Base-by-base conservation (phyloP, 495 filamentous ascomycete genomes). In the Talaromyces borbonicus region DNA sequence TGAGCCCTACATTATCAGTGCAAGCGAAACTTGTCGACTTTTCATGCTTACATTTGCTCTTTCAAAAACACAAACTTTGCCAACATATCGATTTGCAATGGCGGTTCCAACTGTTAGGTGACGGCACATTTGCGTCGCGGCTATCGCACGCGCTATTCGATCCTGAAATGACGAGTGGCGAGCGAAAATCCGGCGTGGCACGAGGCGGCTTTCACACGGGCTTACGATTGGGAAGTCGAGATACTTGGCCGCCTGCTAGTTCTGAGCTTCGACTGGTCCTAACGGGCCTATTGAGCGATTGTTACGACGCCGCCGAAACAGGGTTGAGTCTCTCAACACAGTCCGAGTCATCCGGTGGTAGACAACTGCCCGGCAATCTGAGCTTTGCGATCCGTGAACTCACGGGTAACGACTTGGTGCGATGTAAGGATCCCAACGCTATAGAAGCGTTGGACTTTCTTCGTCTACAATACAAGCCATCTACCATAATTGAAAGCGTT, bases 361-460 rank as follows among this genome's bases (percentile, higher is more conserved):
- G 71, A 2, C 75, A 83, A 20, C 67, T 95, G 1, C 87, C 89
- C 0, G 88, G 87, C 8, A 81, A 83, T 15, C 69, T 98, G 1
- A 87, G 79, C 60, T 98, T 98, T 56, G 78, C 83, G 1, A 79
- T 97, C 31, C 80, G 90, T n/a, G 83, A 88, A 46, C 71, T 96
- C 49, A 71, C 80, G 0, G 68, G 74, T 2, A 77, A 79, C 14
- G 89, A 95, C 52, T 78, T 93, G 16, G 76, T 84, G 27, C 78
- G 74, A 50, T 86, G 84, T 58, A 80, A 87, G 66, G 77, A 96
- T 55, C 81, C 87, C 0, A 73, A 84, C 54, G 78, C 78, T 0
- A 74, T 96, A 24, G 81, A 87, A 60, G 92, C 92, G 0, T 68
- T 96, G 14, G 92, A 98, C 59, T 96, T 98, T 55, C 69, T 98